Percentiles rank a stretch among this genome's conserved stretches.
phyloP scores from a whole-genome alignment of 2,329 filamentous ascomycete genomes.

The Colletotrichum eremochloae region DNA sequence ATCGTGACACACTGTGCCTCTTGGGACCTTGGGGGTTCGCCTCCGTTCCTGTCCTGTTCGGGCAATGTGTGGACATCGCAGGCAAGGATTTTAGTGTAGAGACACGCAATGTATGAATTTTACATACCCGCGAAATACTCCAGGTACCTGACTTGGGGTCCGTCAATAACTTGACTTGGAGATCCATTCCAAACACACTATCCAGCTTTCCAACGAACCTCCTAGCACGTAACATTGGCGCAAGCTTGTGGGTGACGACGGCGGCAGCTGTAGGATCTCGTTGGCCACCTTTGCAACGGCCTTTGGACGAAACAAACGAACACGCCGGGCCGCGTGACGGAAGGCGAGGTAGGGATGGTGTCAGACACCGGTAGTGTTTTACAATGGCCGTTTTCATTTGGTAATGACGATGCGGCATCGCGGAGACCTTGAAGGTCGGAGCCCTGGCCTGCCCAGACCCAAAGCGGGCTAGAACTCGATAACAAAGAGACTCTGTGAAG shows the following conservation, averaged over 20 bases:
- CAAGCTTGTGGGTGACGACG: conserved; percentile 15
- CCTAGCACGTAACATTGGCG: conserved; percentile 31
- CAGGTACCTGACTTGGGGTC: neutral
- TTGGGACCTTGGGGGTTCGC: neutral
- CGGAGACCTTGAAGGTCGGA: conserved; percentile 35
- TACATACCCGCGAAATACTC: neutral
- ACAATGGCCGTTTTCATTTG: conserved; percentile 41
- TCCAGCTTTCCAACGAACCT: conserved; percentile 2
- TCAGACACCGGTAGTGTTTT: conserved; percentile 38
- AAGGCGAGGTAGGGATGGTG: neutral
- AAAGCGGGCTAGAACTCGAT: neutral
- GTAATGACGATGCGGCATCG: conserved; percentile 39
- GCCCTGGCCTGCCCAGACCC: conserved; percentile 17
- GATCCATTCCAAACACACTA: conserved; percentile 3
- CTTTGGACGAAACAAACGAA: conserved; percentile 39
- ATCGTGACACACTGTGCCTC: conserved; percentile 12
- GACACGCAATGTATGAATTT: neutral
- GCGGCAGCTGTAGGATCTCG: neutral
- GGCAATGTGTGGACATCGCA: conserved; percentile 9
- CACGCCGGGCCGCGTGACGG: conserved; percentile 34
- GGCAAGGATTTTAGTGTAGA: neutral
- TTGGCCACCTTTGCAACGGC: conserved; percentile 3
- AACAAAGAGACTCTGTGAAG: neutral
- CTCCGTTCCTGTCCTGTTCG: conserved; percentile 11
- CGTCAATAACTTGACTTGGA: neutral